Evolutionary conservation across 345 rosid genomes (phyloP).

Genomic region (Eutrema japonicum): DNA sequence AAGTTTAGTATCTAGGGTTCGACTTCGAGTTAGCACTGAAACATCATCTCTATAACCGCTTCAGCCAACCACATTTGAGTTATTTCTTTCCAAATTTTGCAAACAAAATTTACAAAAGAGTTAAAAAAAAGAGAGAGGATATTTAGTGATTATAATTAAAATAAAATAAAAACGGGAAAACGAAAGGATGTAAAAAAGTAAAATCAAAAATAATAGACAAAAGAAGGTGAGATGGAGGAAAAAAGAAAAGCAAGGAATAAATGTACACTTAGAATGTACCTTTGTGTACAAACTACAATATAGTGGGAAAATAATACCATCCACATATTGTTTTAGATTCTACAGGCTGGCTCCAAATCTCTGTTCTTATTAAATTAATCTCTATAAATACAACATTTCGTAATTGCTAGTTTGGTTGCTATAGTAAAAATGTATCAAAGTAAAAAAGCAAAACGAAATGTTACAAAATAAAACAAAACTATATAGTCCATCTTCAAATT

Average conservation of each 20-base stretch:
- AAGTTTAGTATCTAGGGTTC: too few species aligned
- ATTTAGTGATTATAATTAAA: not conserved
- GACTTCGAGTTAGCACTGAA: too few species aligned
- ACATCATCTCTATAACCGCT: too few species aligned
- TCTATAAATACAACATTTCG: not conserved
- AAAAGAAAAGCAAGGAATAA: conserved; percentile 33
- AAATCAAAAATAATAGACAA: conserved; percentile 3
- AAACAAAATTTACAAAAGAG: not conserved
- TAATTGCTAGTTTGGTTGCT: not conserved
- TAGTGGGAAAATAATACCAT: conserved; percentile 24
- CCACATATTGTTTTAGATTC: conserved; percentile 39
- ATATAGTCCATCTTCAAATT: not conserved
- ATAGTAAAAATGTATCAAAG: conserved; percentile 1
- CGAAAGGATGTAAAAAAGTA: not conserved
- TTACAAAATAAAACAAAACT: not conserved
- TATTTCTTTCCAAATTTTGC: too few species aligned
- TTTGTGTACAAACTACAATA: conserved; percentile 42
- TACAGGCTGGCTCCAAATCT: conserved; percentile 38
- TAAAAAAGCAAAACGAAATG: not conserved
- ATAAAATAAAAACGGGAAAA: not conserved
- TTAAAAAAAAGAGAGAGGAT: not conserved
- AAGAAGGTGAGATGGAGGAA: conserved; percentile 14
- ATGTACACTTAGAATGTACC: conserved; percentile 40
- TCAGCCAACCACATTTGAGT: too few species aligned
- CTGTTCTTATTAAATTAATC: conserved; percentile 12